Conservation (phyloP, 2,329 filamentous ascomycete species). For the Ophiocordyceps camponoti-saundersi region DNA sequence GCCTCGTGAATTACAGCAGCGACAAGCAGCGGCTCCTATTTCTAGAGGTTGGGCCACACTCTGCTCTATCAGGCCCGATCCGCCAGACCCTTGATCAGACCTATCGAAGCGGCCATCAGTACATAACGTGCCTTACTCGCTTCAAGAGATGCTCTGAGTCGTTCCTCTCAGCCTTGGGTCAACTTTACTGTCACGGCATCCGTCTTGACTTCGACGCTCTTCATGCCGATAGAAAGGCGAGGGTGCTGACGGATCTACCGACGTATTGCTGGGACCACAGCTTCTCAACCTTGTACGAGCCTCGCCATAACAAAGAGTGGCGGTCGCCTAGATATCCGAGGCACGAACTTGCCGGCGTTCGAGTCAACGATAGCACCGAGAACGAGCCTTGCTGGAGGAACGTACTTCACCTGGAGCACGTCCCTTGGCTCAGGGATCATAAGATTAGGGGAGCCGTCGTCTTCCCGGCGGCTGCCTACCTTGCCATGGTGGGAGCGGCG, state of each 20-base stretch:
- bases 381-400: slow-evolving; percentile 11
- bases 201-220: too few species aligned
- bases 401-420: slow-evolving; percentile 7
- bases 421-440: slow-evolving; percentile 23
- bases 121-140: not conserved
- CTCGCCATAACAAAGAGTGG: not conserved
- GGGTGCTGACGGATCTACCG: not conserved
- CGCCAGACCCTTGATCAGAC: not conserved
- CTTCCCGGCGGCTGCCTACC: slow-evolving; percentile 1
- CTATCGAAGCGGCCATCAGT: not conserved
- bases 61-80: not conserved
- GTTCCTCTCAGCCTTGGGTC: too few species aligned
- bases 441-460: slow-evolving; percentile 11
- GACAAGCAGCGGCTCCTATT: not conserved
- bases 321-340: not conserved
- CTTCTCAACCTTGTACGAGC: not conserved
- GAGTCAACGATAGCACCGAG: slow-evolving; percentile 5
- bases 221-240: too few species aligned
- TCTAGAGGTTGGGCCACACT: not conserved
- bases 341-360: not conserved
- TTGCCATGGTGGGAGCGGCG: slow-evolving; percentile 31
- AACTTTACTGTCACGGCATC: too few species aligned
- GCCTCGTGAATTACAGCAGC: not conserved
- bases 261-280: not conserved
- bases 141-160: too few species aligned